Conservation (phyloP, 2,329 filamentous ascomycete genomes). For the Canariomyces notabilis region DNA sequence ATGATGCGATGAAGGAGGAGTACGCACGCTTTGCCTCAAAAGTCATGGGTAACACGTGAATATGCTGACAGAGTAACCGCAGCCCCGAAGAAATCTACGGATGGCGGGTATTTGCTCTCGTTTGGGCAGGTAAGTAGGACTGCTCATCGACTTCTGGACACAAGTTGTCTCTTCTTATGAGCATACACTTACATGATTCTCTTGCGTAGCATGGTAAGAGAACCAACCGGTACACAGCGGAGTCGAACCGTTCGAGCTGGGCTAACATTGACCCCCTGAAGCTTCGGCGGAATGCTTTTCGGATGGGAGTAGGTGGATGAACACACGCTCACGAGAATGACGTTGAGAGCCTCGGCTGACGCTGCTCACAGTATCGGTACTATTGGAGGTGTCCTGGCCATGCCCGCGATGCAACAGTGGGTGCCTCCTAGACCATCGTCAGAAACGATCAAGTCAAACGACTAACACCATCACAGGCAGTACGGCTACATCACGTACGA, state of each 20-base stretch:
- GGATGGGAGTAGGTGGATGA: background rate
- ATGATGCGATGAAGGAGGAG: background rate
- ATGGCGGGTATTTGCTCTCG: background rate
- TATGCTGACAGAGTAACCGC: background rate
- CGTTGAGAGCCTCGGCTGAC: slow-evolving; percentile 9
- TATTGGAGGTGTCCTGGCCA: slow-evolving; percentile 4
- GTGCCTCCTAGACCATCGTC: slow-evolving; percentile 19
- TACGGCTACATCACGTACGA: slow-evolving; percentile 2
- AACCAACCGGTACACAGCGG: background rate
- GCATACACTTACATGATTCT: background rate
- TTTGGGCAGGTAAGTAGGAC: background rate
- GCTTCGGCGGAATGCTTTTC: background rate
- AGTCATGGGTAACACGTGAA: too few species aligned
- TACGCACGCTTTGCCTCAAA: background rate
- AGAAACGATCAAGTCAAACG: background rate
- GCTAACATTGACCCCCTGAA: background rate
- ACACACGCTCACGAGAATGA: background rate
- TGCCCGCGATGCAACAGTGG: slow-evolving; percentile 34
- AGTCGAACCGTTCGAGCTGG: too few species aligned
- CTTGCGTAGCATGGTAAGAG: background rate
- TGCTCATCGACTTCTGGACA: background rate
- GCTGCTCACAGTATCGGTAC: background rate
- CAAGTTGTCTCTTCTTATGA: background rate
- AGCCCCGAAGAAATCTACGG: background rate
- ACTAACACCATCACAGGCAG: background rate